Evolutionary conservation across 371 early-diverging fungal species (phyloP).

Genomic region (Mucor irregularis): DNA sequence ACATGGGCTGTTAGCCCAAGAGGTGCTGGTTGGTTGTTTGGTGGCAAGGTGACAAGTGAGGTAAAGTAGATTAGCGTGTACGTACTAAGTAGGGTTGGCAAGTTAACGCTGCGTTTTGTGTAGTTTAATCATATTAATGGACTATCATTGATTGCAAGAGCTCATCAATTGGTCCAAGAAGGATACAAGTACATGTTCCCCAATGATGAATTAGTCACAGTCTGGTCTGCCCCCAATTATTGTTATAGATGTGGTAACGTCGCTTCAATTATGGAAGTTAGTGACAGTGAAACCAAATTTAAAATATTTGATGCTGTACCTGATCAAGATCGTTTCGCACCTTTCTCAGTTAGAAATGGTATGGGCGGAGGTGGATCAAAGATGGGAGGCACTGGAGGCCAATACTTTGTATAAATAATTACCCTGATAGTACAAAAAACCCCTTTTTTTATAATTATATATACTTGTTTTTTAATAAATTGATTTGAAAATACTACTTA

Average conservation of each 20-base stretch:
- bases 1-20: slow-evolving; percentile 99
- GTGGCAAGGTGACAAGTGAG: slow-evolving; percentile 95
- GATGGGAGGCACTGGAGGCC: slow-evolving; percentile 44
- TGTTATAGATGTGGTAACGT: slow-evolving; percentile 99
- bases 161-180: slow-evolving; percentile 99
- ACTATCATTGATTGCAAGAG: slow-evolving; percentile 95
- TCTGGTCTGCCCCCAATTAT: slow-evolving; percentile 99
- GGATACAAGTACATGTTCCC: slow-evolving; percentile 97
- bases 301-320: slow-evolving; percentile 96
- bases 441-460: not conserved
- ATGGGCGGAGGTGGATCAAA: slow-evolving; percentile 17
- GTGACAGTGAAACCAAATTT: slow-evolving; percentile 82
- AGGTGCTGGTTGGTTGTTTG: slow-evolving; percentile 99
- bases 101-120: slow-evolving; percentile 14
- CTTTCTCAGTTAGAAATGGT: slow-evolving; percentile 29
- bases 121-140: slow-evolving; percentile 98
- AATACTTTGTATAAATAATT: slow-evolving; percentile 46
- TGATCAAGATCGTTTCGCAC: slow-evolving; percentile 73
- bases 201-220: slow-evolving; percentile 95
- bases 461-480: not conserved
- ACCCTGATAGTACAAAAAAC: too few relatives aligned
- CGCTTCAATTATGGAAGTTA: slow-evolving; percentile 95
- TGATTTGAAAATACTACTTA: too few relatives aligned
- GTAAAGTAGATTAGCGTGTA: slow-evolving; percentile 31
- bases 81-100: not conserved